Conservation (phyloP, 2,329 filamentous ascomycete genomes). For the Orbilia brochopaga region DNA sequence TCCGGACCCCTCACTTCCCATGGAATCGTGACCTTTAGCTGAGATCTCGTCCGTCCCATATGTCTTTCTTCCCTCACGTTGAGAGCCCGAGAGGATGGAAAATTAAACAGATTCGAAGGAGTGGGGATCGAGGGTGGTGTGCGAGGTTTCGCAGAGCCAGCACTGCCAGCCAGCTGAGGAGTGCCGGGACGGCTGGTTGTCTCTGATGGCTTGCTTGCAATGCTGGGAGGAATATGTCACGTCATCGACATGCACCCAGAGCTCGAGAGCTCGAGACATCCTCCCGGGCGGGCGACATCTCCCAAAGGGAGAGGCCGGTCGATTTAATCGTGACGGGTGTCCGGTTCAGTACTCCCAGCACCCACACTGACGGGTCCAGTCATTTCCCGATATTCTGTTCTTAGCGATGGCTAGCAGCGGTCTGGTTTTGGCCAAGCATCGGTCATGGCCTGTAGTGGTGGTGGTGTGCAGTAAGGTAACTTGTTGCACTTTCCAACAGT, state of each 20-base stretch:
- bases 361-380: slow-evolving; percentile 45
- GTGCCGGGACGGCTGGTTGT: slow-evolving; percentile 43
- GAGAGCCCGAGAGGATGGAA: slow-evolving; percentile 27
- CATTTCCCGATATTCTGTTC: slow-evolving; percentile 45
- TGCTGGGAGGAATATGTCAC: slow-evolving; percentile 30
- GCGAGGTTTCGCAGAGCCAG: background rate
- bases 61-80: slow-evolving; percentile 29
- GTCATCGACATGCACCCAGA: slow-evolving; percentile 40
- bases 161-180: background rate
- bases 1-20: slow-evolving; percentile 46
- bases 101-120: slow-evolving; percentile 14
- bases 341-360: slow-evolving; percentile 47
- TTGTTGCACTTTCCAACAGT: background rate
- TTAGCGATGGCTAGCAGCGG: slow-evolving; percentile 8
- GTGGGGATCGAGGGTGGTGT: slow-evolving; percentile 14
- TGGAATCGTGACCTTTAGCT: background rate
- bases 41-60: slow-evolving; percentile 29
- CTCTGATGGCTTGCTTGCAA: slow-evolving; percentile 48
- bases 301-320: background rate
- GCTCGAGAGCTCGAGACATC: slow-evolving; percentile 11
- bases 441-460: background rate
- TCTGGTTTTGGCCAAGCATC: background rate
- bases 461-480: background rate
- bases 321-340: slow-evolving; percentile 46
- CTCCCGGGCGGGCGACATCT: background rate